Evolutionary conservation across 2,329 filamentous ascomycete species (phyloP), one percentile per base, ranked within the genome.

Genomic region (Cadophora gregata): DNA sequence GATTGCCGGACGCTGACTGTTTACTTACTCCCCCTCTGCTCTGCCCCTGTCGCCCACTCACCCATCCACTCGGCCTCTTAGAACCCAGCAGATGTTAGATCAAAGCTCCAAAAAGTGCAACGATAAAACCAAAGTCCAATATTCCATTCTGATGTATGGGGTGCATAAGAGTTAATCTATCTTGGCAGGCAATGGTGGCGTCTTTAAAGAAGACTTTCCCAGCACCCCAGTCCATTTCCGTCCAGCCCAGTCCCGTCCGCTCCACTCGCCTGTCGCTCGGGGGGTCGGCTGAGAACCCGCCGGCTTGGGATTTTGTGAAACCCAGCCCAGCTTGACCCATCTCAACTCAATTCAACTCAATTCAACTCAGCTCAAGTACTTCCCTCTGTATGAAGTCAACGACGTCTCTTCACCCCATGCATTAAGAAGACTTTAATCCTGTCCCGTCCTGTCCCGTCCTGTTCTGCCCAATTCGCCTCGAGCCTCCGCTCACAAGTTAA

Each of bases 281-380:
- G 51, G n/a, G 55, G 24, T 58, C 33, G 55, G 31, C 55, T 10
- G 55, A 31, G 33, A 58, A 38, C 55, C 50, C 21, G 12, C 31
- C 31, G 55, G 55, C 31, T 58, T 58, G 55, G 55, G 55, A 58
- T 21, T 21, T 25, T 38, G 55, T 42, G 55, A 38, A 58, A 58
- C 51, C 16, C 19, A 47, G 21, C 4, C 9, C 42, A 21, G 8
- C 42, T 47, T n/a, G 10, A 47, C 42, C 9, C 42, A 47, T 21
- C 42, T 47, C 19, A 42, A 14, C 36, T 42, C 14, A 42, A 42
- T 3, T 42, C 16, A 16, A 42, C 36, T 12, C 16, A 3, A 42
- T 42, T 42, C 16, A 7, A 42, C 36, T 42, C 36, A 42, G 3
- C 6, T 42, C 36, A 42, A 12, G 6, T 3, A 42, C 42, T 47